Evolutionary conservation across 139 green algal genomes (phyloP), one percentile per base, ranked within the genome.

Genomic region (Astrephomene gubernaculifera): DNA sequence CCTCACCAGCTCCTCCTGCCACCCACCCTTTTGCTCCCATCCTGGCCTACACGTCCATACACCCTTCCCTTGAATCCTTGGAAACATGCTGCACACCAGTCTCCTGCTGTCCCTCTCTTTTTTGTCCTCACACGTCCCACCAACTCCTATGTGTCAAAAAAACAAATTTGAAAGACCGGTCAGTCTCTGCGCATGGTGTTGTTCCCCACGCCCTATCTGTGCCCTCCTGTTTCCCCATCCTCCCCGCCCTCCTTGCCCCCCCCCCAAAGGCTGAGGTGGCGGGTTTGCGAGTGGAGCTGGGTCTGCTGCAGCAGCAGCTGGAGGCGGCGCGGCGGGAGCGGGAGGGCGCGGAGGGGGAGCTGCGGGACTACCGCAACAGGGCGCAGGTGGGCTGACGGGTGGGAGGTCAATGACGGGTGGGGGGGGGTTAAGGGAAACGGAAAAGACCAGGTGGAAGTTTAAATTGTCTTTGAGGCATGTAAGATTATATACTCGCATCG

Each of bases 381-480:
- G 90, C 90, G 33, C 87, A 91, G 89, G 89, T 92, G 72, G 22
- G 61, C n/a, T n/a, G n/a, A n/a, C n/a, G n/a, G n/a, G n/a, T n/a
- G 0, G 44, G 39, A 57, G 49, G 17, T 39, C 33, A 43, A 19
- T 44, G 25, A 1, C 19, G 1, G 65, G 36, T 14, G 7, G 36
- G 65, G 64, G 0, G 64, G 33, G 64, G 60, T 4, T n/a, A 31
- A 31, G 60, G 24, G 60, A 67, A 67, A 19, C 21, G 25, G 60
- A 35, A 67, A 29, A 22, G 8, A 67, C 22, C 25, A 31, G 25
- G 22, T 8, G 22, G 24, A 31, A 67, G 21, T n/a, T n/a, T n/a
- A n/a, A n/a, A n/a, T n/a, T n/a, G n/a, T n/a, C n/a, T n/a, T n/a
- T n/a, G n/a, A n/a, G n/a, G n/a, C n/a, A n/a, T n/a, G n/a, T n/a